A percentile compares a stretch with the other conserved stretches of the same genome.
Conservation (phyloP, 2,329 filamentous ascomycete species). For the Ceratocystis papillata region DNA sequence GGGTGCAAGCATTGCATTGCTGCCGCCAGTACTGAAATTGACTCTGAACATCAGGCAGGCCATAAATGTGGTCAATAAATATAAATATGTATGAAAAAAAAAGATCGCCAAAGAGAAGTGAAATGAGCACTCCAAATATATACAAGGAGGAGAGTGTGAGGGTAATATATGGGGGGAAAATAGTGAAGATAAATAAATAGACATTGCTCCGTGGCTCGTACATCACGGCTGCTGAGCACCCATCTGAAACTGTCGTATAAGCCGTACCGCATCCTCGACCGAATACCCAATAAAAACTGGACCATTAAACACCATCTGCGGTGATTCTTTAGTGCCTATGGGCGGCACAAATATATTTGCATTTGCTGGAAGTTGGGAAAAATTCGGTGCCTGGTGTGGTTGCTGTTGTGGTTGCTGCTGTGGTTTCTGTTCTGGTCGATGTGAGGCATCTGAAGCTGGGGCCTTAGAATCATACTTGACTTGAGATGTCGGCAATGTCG, state of each 20-base stretch:
- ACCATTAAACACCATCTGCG: slow-evolving; percentile 79
- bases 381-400: slow-evolving; percentile 26
- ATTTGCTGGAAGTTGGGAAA: slow-evolving; percentile 10
- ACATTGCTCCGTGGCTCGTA: background rate
- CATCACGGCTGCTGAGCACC: slow-evolving; percentile 1
- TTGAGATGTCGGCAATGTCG: slow-evolving; percentile 25
- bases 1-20: no score
- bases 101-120: no score
- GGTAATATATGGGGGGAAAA: no score
- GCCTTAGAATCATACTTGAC: slow-evolving; percentile 16
- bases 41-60: no score
- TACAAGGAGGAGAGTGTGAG: slow-evolving; percentile 8
- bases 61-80: no score
- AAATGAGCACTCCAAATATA: background rate
- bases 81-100: no score
- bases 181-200: slow-evolving; percentile 19
- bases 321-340: slow-evolving; percentile 26
- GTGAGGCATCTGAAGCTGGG: slow-evolving; percentile 42
- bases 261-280: slow-evolving; percentile 65
- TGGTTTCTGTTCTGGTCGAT: slow-evolving; percentile 33
- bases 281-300: slow-evolving; percentile 91
- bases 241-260: slow-evolving; percentile 52
- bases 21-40: no score
- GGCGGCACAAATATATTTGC: background rate
- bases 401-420: slow-evolving; percentile 28